Base-by-base conservation (phyloP, 345 rosid genomes). In the Acer yangbiense region DNA sequence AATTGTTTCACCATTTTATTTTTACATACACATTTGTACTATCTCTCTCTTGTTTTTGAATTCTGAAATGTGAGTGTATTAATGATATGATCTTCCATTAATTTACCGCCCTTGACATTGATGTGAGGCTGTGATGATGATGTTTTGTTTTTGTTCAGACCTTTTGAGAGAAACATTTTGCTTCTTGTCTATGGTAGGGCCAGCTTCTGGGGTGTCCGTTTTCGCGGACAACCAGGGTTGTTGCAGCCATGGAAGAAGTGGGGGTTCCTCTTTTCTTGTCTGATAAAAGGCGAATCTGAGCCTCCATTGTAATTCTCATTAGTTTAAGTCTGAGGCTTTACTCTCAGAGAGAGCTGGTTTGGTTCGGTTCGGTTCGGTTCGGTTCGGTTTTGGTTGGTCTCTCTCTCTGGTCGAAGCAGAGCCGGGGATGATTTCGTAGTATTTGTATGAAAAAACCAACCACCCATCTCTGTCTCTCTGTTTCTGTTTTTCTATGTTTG, bases 221-320 rank as follows among this genome's bases (percentile, higher is more conserved):
- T 29, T 29, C 7, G 41, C 10, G 2, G 68, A 13, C 68, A 25
- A 12, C 43, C 43, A 23, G 7, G 18, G 20, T 62, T 21, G 76
- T 44, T 75, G 65, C 72, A 66, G 71, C 65, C 71, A 65, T 50
- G 71, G 48, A 29, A 9, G 52, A 3, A 27, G 63, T 20, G 20
- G 63, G 63, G 2, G 71, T 75, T 75, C 16, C 70, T 2, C 13
- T 44, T 20, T 12, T 27, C 9, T 63, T 58, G 50, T 32, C 71
- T 32, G 29, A 52, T 29, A 50, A 32, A 65, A 65, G 32, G 18
- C 44, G 64, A 75, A 65, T 32, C 71, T 65, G 77, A 75, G 78
- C 78, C 70, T 65, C 68, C 58, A 4, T 21, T 58, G 63, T 58
- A 20, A 20, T 58, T 58, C 63, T 58, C 63, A 58, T 58, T 58